Percentiles rank a stretch among this genome's conserved stretches.
phyloP scores from a whole-genome alignment of 345 rosid genomes.

The Rhizophora mangle region DNA sequence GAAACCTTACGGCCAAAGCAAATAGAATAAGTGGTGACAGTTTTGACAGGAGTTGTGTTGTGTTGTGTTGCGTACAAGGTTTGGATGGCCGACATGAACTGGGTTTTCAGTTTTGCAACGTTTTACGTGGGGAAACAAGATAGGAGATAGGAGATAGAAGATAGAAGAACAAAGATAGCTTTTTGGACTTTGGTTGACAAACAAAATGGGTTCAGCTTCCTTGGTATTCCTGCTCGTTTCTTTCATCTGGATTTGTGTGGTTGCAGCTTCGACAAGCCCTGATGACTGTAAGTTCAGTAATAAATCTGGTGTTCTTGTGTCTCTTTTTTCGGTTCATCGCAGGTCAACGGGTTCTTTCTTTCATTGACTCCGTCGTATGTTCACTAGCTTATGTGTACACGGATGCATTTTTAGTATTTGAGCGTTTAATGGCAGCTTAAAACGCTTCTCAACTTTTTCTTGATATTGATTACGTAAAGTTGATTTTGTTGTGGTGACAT shows the following conservation, averaged over 20 bases:
- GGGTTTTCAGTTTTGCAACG: background rate
- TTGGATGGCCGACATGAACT: background rate
- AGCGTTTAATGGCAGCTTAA: too few species aligned
- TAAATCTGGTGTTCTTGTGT: background rate
- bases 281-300: conserved; percentile 34
- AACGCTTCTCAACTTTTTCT: too few species aligned
- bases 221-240: conserved; percentile 32
- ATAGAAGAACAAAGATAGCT: too few species aligned
- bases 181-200: too few species aligned
- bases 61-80: background rate
- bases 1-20: too few species aligned
- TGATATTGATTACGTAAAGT: background rate
- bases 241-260: conserved; percentile 18
- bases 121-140: too few species aligned
- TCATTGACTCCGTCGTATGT: background rate
- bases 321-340: background rate
- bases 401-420: background rate
- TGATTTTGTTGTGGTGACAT: background rate
- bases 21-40: too few species aligned
- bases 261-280: conserved; percentile 24
- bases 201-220: conserved; percentile 35
- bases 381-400: background rate
- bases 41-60: too few species aligned
- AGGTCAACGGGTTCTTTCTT: too few species aligned
- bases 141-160: too few species aligned